A percentile compares a stretch with the other conserved stretches of the same genome.
Evolutionary conservation across 2,329 filamentous ascomycete genomes (phyloP).

Genomic region (Penicillium sp.): DNA sequence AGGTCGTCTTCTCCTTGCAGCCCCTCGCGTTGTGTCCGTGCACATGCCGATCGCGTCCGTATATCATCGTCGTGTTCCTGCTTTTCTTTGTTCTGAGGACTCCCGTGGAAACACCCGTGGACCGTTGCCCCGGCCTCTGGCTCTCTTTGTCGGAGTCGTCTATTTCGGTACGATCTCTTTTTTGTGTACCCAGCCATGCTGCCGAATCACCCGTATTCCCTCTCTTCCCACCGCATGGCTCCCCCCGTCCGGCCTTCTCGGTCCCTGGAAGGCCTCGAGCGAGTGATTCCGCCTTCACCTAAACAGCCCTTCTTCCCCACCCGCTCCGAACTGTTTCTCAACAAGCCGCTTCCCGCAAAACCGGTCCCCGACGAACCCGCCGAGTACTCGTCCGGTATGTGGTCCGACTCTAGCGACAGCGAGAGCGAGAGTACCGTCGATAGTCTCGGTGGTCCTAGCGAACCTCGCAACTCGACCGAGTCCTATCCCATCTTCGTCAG

Average conservation of each 20-base stretch:
- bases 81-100: neutral
- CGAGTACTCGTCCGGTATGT: slow-evolving; percentile 21
- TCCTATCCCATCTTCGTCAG: slow-evolving; percentile 35
- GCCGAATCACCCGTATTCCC: slow-evolving; percentile 15
- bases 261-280: slow-evolving; percentile 39
- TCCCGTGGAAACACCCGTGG: neutral
- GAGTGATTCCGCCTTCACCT: slow-evolving; percentile 30
- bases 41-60: slow-evolving; percentile 1
- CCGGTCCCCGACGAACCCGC: slow-evolving; percentile 23
- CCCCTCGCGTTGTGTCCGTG: slow-evolving; percentile 18
- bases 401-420: slow-evolving; percentile 32
- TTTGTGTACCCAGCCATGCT: slow-evolving; percentile 16
- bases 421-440: slow-evolving; percentile 24
- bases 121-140: neutral
- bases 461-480: slow-evolving; percentile 27
- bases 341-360: slow-evolving; percentile 33
- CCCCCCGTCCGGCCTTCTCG: slow-evolving; percentile 35
- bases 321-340: slow-evolving; percentile 24
- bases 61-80: neutral
- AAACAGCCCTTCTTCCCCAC: slow-evolving; percentile 6
- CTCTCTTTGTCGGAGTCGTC: neutral
- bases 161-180: neutral
- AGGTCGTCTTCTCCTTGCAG: slow-evolving; percentile 10
- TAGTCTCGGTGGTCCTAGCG: slow-evolving; percentile 18
- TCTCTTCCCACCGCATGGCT: slow-evolving; percentile 25